Conservation (phyloP, 2,329 filamentous ascomycete genomes). For the Eutypella sp. region DNA sequence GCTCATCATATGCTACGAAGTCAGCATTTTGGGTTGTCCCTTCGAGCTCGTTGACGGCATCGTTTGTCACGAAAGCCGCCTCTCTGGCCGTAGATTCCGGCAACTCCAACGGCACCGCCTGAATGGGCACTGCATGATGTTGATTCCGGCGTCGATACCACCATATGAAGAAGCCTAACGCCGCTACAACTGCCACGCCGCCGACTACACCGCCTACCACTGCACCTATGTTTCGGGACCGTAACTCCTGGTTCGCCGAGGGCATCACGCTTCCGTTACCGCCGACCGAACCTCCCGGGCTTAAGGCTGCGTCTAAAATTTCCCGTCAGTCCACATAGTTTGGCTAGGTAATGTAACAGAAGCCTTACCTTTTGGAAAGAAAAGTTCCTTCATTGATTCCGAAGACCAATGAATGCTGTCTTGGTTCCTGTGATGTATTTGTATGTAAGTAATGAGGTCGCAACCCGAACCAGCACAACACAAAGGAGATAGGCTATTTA, state of each 20-base stretch:
- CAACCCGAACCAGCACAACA: background rate
- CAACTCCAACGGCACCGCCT: no score
- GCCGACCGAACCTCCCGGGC: no score
- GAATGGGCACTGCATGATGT: no score
- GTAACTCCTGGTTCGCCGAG: background rate
- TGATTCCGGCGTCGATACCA: background rate
- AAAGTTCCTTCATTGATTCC: background rate
- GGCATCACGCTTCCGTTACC: no score
- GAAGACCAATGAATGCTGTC: background rate
- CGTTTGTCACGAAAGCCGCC: no score
- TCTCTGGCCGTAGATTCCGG: no score
- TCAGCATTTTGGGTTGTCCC: no score
- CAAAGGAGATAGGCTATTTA: background rate
- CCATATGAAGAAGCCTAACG: background rate
- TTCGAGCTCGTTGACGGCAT: no score
- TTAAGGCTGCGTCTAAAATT: no score
- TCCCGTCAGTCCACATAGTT: background rate
- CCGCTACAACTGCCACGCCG: background rate
- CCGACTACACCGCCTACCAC: slow-evolving; percentile 2
- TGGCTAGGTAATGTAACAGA: background rate
- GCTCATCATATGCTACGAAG: no score
- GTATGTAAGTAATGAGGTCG: background rate
- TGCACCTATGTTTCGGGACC: background rate
- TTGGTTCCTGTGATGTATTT: background rate
- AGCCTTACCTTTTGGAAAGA: background rate